Conservation (phyloP, 345 rosid genomes). For the Aurinia saxatilis region DNA sequence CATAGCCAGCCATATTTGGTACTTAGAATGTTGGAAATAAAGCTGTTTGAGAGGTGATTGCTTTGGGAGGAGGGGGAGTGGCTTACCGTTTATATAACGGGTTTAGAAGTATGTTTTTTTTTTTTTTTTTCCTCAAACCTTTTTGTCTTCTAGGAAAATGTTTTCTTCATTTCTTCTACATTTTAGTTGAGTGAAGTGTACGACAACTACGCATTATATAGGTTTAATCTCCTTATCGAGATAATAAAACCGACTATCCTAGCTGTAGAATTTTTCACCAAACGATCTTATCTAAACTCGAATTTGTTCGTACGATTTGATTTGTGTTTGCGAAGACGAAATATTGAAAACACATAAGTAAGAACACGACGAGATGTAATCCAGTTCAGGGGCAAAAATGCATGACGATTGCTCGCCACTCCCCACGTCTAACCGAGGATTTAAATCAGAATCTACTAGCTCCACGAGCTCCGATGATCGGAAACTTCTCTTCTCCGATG, state of each 20-base stretch:
- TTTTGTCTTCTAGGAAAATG: neutral
- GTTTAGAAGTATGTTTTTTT: neutral
- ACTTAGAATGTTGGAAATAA: neutral
- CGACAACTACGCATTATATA: neutral
- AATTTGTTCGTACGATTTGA: too few species aligned
- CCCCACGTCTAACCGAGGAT: too few species aligned
- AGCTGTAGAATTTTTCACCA: too few species aligned
- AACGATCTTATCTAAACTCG: too few species aligned
- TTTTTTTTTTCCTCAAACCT: neutral
- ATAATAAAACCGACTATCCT: neutral
- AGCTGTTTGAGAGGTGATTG: neutral
- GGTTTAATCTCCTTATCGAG: slow-evolving; percentile 10
- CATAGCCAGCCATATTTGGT: slow-evolving; percentile 30
- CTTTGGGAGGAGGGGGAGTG: neutral
- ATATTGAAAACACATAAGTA: too few species aligned
- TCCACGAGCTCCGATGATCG: too few species aligned
- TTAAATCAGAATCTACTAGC: too few species aligned
- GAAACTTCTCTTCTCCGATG: too few species aligned
- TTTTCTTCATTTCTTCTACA: neutral
- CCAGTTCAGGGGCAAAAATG: too few species aligned
- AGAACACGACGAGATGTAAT: too few species aligned
- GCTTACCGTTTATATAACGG: slow-evolving; percentile 4
- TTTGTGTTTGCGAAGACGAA: too few species aligned
- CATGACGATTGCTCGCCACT: too few species aligned
- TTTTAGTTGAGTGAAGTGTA: neutral